Evolutionary conservation across 2,329 filamentous ascomycete genomes (phyloP).

Genomic region (Zarea fungicola): DNA sequence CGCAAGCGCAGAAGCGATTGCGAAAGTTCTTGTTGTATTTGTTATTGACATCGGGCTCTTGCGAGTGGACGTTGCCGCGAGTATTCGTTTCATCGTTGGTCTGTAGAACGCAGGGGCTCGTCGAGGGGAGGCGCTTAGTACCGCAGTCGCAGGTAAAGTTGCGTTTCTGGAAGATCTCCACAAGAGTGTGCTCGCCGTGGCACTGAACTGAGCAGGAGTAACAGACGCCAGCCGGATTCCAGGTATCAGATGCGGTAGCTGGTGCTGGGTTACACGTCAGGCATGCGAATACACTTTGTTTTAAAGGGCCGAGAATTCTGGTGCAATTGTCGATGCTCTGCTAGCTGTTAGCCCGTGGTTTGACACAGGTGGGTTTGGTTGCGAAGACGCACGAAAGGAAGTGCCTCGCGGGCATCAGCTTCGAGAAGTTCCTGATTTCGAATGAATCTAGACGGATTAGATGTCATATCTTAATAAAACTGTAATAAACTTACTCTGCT

Average conservation of each 20-base stretch:
- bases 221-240: slow-evolving; percentile 71
- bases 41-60: slow-evolving; percentile 67
- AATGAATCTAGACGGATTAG: slow-evolving; percentile 62
- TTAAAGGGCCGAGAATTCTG: slow-evolving; percentile 77
- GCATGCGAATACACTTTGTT: slow-evolving; percentile 87
- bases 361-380: not conserved
- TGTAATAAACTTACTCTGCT: slow-evolving; percentile 50
- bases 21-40: slow-evolving; percentile 94
- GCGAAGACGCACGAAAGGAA: slow-evolving; percentile 69
- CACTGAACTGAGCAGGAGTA: slow-evolving; percentile 97
- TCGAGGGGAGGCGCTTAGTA: slow-evolving; percentile 68
- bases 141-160: slow-evolving; percentile 97
- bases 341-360: slow-evolving; percentile 16
- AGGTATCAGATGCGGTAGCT: slow-evolving; percentile 46
- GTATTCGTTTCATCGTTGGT: slow-evolving; percentile 66
- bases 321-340: slow-evolving; percentile 94
- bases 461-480: not conserved
- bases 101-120: slow-evolving; percentile 70
- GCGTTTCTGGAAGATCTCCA: slow-evolving; percentile 93
- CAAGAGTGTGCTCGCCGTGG: slow-evolving; percentile 89
- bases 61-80: slow-evolving; percentile 72
- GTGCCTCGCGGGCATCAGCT: slow-evolving; percentile 87
- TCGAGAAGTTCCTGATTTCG: slow-evolving; percentile 85
- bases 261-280: slow-evolving; percentile 88
- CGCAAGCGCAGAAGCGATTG: slow-evolving; percentile 88